Conservation (phyloP, 225 moss, liverwort and hornwort species). For the Bryum argenteum region DNA sequence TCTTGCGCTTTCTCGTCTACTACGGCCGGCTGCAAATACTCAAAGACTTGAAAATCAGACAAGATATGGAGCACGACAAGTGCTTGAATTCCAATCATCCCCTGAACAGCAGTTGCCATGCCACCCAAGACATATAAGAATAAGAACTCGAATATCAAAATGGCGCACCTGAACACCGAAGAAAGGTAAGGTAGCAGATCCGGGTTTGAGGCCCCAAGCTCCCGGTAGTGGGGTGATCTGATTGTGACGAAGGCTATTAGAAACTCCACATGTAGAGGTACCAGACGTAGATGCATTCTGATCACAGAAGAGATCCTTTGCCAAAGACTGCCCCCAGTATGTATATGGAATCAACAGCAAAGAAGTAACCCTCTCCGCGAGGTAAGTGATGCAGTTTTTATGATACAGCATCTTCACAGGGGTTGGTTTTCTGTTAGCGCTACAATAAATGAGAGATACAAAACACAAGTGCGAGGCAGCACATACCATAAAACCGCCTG, state of each 20-base stretch:
- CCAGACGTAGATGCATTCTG: slow-evolving; percentile 1
- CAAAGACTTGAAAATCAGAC: neutral
- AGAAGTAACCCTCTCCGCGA: neutral
- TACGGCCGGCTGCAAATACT: slow-evolving; percentile 70
- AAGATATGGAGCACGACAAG: slow-evolving; percentile 6
- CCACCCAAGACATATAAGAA: neutral
- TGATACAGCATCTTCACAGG: neutral
- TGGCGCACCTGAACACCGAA: slow-evolving; percentile 88
- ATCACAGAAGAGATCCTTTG: neutral
- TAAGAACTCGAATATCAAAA: neutral
- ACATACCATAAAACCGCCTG: slow-evolving; percentile 92
- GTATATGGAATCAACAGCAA: neutral
- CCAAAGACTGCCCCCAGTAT: slow-evolving; percentile 1
- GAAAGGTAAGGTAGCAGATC: slow-evolving; percentile 97
- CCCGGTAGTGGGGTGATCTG: slow-evolving; percentile 96
- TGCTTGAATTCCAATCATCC: neutral
- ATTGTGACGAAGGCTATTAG: slow-evolving; percentile 18
- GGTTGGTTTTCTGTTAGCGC: neutral
- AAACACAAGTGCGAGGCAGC: neutral
- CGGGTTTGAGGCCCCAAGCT: slow-evolving; percentile 92
- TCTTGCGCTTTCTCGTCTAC: slow-evolving; percentile 93
- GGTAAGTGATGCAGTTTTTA: neutral
- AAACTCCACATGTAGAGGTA: slow-evolving; percentile 1
- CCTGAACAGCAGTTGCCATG: slow-evolving; percentile 3
- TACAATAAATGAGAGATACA: slow-evolving; percentile 9